Base-by-base conservation (phyloP, 2,329 filamentous ascomycete species). In the Aspergillus sclerotialis region DNA sequence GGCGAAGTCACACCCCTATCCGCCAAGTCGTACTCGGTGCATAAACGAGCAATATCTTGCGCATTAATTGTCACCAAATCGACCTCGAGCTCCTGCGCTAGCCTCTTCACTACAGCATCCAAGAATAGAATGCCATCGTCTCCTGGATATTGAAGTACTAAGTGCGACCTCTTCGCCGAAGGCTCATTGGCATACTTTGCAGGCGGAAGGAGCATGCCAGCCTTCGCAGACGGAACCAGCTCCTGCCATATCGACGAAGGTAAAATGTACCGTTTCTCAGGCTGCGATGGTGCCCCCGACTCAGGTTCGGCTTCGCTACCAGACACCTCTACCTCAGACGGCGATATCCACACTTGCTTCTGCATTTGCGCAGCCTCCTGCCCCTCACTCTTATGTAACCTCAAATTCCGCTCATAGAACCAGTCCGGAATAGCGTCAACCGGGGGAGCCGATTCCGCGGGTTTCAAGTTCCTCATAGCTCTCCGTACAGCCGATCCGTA, bases 21-120 rank as follows among this genome's bases (percentile, higher is more conserved):
- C 7, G 56, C 53, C 19, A 61, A 44, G 26, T 63, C 60, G 28
- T 68, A 62, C 39, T 70, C 59, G 24, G 53, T 56, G 37, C 63
- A 64, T 8, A 68, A 43, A 40, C 66, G 58, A 16, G 63, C 61
- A 38, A 68, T 67, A 46, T 69, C 66, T 40, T 66, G 64, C 11
- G 64, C 64, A 43, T 66, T 63, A 29, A 69, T 50, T 1, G 59
- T 65, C 28, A 67, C 52, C 33, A 68, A 33, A 42, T 67, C 60
- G 17, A 61, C 53, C 9, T 54, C 47, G 64, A 83, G 63, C 21
- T 77, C 70, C 9, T 65, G 63, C 1, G 83, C 82, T 28, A 82
- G 64, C 32, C 76, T 70, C 39, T 76, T 69, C 2, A 89, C 73
- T n/a, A 84, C 64, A 3, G 65, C 60, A 42, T 80, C 72, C 23